Evolutionary conservation across 352 stramenopile species (phyloP).

Genomic region (Elongisporangium prolatum): DNA sequence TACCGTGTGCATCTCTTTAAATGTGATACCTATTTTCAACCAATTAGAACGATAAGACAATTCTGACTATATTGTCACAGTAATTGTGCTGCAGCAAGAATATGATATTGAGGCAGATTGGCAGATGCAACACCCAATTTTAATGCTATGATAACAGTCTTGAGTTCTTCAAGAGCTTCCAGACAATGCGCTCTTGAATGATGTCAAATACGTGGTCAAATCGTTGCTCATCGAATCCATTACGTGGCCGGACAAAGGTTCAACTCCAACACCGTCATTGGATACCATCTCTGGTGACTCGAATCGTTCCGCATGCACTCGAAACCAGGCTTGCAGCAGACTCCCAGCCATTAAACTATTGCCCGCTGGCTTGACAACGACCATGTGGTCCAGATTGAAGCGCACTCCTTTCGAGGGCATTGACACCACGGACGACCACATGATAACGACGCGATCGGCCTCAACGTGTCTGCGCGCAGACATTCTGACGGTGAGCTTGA

Average conservation of each 20-base stretch:
- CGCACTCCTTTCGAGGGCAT: not conserved
- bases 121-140: no score
- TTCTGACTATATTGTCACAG: no score
- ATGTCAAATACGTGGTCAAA: not conserved
- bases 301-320: not conserved
- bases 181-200: not conserved
- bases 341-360: not conserved
- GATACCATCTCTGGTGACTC: not conserved
- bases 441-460: not conserved
- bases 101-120: no score
- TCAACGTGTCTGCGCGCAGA: not conserved
- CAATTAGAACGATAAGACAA: no score
- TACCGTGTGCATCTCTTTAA: no score
- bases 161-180: not conserved
- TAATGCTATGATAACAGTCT: no score
- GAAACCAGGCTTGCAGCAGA: not conserved
- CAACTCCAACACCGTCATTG: not conserved
- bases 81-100: no score
- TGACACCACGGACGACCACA: not conserved
- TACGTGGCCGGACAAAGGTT: not conserved
- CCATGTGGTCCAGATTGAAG: not conserved
- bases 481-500: not conserved
- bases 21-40: no score
- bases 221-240: not conserved
- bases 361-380: not conserved